A percentile compares a stretch with the other conserved stretches of the same genome.
Conservation (phyloP, 345 rosid genomes). For the Linum trigynum region DNA sequence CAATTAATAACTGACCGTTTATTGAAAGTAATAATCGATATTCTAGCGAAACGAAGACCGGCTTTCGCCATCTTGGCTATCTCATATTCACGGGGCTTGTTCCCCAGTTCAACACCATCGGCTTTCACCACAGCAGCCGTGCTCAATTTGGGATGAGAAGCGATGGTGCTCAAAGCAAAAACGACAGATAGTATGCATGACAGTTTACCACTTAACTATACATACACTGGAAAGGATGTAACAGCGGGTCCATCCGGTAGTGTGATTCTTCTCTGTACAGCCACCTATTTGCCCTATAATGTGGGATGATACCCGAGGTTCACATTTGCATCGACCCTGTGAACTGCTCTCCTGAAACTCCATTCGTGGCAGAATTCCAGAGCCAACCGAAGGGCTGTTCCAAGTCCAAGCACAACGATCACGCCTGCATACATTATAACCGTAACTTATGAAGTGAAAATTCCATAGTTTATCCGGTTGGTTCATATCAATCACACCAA, state of each 20-base stretch:
- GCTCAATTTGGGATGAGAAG: background rate
- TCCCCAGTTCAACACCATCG: no score
- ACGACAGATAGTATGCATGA: background rate
- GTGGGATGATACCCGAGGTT: constrained; percentile 55
- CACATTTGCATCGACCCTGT: constrained; percentile 52
- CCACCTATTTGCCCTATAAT: constrained; percentile 27
- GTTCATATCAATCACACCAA: background rate
- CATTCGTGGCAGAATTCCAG: constrained; percentile 81
- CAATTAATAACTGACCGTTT: background rate
- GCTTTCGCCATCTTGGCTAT: background rate
- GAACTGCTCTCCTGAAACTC: constrained; percentile 63
- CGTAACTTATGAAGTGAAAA: background rate
- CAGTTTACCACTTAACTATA: background rate
- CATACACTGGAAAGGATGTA: background rate
- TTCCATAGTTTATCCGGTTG: no score
- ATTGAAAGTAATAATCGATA: background rate
- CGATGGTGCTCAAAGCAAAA: background rate
- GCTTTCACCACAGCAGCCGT: background rate
- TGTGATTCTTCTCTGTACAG: constrained; percentile 20
- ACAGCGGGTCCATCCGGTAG: background rate
- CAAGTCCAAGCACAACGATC: constrained; percentile 85
- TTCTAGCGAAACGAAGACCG: background rate
- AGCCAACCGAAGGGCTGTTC: constrained; percentile 71
- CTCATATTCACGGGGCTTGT: background rate
- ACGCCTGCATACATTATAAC: constrained; percentile 41